A percentile compares a stretch with the other conserved stretches of the same genome.
Evolutionary conservation across 2,329 filamentous ascomycete species (phyloP).

Genomic region (Cytospora paraplurivora): DNA sequence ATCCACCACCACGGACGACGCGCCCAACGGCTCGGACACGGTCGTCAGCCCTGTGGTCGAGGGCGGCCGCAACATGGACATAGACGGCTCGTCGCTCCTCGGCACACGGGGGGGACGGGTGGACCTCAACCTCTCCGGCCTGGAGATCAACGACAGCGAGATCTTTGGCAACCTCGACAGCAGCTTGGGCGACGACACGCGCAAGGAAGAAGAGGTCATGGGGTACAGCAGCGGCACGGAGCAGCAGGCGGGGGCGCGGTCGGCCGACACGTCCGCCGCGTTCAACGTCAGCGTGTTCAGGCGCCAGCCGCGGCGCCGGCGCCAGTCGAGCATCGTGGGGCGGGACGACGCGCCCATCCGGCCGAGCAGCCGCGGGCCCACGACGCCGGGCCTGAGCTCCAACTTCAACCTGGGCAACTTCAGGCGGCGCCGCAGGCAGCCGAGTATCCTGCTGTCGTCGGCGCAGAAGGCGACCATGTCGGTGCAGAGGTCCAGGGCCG

Average conservation of each 20-base stretch:
- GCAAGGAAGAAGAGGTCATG: not conserved
- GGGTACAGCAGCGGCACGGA: conserved; percentile 3
- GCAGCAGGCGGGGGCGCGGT: conserved; percentile 33
- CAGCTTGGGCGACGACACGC: conserved; percentile 39
- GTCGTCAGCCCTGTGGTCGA: conserved; percentile 38
- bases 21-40: conserved; percentile 20
- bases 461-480: conserved; percentile 44
- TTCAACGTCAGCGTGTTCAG: conserved; percentile 51
- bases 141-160: conserved; percentile 51
- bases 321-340: conserved; percentile 54
- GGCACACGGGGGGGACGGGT: conserved; percentile 26
- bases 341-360: conserved; percentile 55
- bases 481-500: conserved; percentile 31
- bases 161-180: conserved; percentile 47
- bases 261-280: conserved; percentile 48
- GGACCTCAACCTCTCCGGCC: conserved; percentile 46
- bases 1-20: conserved; percentile 30
- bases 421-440: conserved; percentile 58
- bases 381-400: conserved; percentile 51
- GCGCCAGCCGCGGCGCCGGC: conserved; percentile 42
- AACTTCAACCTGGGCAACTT: conserved; percentile 61
- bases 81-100: conserved; percentile 30
- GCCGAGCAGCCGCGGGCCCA: conserved; percentile 53
- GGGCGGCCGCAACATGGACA: conserved; percentile 41
- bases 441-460: conserved; percentile 59